Conservation (phyloP, 2,329 filamentous ascomycete genomes). For the Tolypocladium nubicola region DNA sequence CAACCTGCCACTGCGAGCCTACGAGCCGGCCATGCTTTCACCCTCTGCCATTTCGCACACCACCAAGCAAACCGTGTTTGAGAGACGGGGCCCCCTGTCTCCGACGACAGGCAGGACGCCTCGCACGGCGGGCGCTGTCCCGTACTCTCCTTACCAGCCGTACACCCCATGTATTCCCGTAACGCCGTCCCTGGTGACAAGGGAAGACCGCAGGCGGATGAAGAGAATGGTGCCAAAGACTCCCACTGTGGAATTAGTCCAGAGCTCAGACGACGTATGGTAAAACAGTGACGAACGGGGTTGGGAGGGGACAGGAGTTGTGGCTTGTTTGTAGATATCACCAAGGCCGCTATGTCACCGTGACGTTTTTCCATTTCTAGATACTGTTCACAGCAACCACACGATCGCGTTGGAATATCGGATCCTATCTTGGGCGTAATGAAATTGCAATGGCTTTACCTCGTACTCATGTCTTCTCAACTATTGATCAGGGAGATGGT, state of each 20-base stretch:
- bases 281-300: constrained; percentile 18
- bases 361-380: constrained; percentile 6
- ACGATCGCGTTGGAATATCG: not conserved
- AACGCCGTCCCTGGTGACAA: constrained; percentile 64
- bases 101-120: constrained; percentile 52
- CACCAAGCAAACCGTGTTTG: constrained; percentile 56
- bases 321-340: constrained; percentile 14
- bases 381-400: not conserved
- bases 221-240: constrained; percentile 54
- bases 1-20: constrained; percentile 48
- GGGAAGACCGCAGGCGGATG: constrained; percentile 59
- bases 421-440: not conserved
- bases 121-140: constrained; percentile 48
- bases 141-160: constrained; percentile 72
- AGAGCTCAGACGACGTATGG: constrained; percentile 55
- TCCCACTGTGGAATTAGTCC: constrained; percentile 51
- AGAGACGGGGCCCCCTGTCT: constrained; percentile 42
- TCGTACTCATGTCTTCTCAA: not conserved
- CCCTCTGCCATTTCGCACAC: constrained; percentile 34
- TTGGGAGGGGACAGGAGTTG: not conserved
- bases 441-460: not conserved
- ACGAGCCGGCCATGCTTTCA: constrained; percentile 44
- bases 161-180: constrained; percentile 66
- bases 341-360: constrained; percentile 12
- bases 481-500: too few species aligned